Percentiles rank a stretch among this genome's conserved stretches.
Conservation (phyloP, 2,329 filamentous ascomycete genomes). For the Tolypocladium ovalisporum region DNA sequence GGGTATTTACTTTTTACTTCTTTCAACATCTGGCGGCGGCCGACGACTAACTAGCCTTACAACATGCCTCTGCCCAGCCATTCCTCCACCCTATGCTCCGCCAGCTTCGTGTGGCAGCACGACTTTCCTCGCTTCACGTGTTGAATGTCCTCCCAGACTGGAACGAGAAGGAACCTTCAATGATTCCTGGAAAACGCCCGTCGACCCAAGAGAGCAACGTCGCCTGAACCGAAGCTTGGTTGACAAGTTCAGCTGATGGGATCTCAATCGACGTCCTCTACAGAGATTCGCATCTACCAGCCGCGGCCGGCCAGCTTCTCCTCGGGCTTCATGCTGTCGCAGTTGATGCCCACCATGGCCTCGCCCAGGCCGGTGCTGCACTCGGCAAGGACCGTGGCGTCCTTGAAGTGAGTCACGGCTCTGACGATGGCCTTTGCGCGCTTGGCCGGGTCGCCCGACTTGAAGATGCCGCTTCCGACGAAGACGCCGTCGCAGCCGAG, state of each 20-base stretch:
- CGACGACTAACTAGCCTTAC: not conserved
- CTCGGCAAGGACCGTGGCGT: conserved; percentile 76
- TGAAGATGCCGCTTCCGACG: conserved; percentile 95
- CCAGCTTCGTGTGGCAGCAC: not conserved
- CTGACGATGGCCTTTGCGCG: conserved; percentile 90
- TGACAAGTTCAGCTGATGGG: not conserved
- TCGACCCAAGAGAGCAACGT: not conserved
- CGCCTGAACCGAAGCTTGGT: not conserved
- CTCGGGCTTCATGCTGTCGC: conserved; percentile 60
- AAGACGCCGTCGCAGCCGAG: conserved; percentile 96
- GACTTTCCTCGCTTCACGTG: not conserved
- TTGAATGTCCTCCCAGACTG: not conserved
- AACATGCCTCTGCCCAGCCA: not conserved
- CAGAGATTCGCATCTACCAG: conserved; percentile 54
- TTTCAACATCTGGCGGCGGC: not conserved
- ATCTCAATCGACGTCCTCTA: not conserved
- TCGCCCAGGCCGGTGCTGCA: conserved; percentile 85
- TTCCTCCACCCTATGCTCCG: not conserved
- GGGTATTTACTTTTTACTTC: not conserved
- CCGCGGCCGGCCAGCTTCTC: conserved; percentile 80
- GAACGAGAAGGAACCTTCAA: not conserved
- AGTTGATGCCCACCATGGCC: conserved; percentile 95
- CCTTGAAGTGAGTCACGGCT: conserved; percentile 82
- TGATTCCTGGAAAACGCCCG: not conserved
- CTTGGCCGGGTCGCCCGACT: conserved; percentile 83